Percentiles rank a stretch among this genome's conserved stretches.
These are phyloP conservation scores for Epithemia pelagica DNA, from an alignment of 108 stramenopile species.

Conservation along the genomic window DNA sequence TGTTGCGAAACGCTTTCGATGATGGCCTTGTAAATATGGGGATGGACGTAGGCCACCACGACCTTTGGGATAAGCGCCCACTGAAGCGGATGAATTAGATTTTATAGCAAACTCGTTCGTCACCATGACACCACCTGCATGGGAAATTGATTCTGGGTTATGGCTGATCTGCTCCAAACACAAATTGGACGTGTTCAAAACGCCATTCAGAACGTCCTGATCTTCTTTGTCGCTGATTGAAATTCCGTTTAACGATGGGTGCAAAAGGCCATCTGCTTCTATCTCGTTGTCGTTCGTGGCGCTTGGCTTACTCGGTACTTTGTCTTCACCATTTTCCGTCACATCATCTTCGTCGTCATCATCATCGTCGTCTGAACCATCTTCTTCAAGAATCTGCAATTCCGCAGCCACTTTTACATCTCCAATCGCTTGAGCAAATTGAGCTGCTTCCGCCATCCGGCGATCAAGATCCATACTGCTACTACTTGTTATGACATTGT, in stretches of 20 bases:
- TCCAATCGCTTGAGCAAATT: conserved; percentile 74
- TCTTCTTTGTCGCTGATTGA: too few relatives aligned
- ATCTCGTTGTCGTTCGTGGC: not conserved
- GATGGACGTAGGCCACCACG: not conserved
- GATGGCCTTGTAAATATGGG: not conserved
- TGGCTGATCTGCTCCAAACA: not conserved
- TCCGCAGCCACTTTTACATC: conserved; percentile 32
- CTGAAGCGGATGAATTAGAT: not conserved
- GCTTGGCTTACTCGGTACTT: not conserved
- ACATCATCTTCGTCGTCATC: conserved; percentile 13
- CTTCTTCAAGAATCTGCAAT: conserved; percentile 58
- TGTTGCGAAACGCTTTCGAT: not conserved
- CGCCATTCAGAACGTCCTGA: not conserved
- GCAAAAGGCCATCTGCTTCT: too few relatives aligned
- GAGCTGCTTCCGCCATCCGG: conserved; percentile 47
- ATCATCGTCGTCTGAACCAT: conserved; percentile 30
- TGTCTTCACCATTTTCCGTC: not conserved
- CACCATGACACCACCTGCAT: not conserved
- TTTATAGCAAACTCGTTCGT: not conserved
- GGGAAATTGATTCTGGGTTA: not conserved
- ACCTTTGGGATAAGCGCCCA: not conserved
- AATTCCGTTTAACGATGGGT: too few relatives aligned
- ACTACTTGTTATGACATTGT: conserved; percentile 3
- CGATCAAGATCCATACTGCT: conserved; percentile 33
- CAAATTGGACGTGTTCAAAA: not conserved